Evolutionary conservation across 805 yeast genomes (phyloP).

Genomic region (Hanseniaspora clermontiae): DNA sequence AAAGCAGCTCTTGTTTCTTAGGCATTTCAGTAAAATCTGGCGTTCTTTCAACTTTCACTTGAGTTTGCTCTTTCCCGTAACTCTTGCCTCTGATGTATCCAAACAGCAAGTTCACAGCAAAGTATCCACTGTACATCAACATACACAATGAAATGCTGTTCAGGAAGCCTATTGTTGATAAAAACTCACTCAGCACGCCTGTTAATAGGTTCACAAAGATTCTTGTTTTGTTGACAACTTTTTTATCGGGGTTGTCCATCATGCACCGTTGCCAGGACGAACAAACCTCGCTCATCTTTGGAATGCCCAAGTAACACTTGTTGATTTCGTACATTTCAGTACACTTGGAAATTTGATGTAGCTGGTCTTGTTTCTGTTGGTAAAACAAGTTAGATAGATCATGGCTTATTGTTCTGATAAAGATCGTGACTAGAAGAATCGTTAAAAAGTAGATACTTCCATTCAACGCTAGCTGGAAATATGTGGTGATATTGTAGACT

Average conservation of each 20-base stretch:
- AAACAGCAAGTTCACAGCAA: not conserved
- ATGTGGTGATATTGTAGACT: not conserved
- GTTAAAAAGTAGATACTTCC: not conserved
- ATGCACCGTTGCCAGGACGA: slow-evolving; percentile 6
- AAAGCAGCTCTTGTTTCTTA: not conserved
- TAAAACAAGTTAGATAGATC: slow-evolving; percentile 6
- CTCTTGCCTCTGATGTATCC: slow-evolving; percentile 9
- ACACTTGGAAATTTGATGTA: not conserved
- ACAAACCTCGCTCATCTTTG: slow-evolving; percentile 2
- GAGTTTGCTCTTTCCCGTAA: not conserved
- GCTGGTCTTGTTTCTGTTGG: slow-evolving; percentile 5
- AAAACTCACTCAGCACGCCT: not conserved
- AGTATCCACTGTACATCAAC: slow-evolving; percentile 4
- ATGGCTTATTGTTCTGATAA: not conserved
- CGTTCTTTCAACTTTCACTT: not conserved
- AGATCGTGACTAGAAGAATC: not conserved
- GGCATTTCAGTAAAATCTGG: not conserved
- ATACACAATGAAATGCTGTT: slow-evolving; percentile 1
- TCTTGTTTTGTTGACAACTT: slow-evolving; percentile 3
- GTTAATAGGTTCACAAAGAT: not conserved
- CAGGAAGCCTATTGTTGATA: slow-evolving; percentile 1
- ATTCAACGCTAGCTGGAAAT: slow-evolving; percentile 1
- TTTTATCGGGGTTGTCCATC: slow-evolving; percentile 7
- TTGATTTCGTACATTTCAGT: not conserved
- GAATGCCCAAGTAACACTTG: slow-evolving; percentile 4